Conservation (phyloP, 2,329 filamentous ascomycete genomes). For the Ploettnerulaceae sp. region DNA sequence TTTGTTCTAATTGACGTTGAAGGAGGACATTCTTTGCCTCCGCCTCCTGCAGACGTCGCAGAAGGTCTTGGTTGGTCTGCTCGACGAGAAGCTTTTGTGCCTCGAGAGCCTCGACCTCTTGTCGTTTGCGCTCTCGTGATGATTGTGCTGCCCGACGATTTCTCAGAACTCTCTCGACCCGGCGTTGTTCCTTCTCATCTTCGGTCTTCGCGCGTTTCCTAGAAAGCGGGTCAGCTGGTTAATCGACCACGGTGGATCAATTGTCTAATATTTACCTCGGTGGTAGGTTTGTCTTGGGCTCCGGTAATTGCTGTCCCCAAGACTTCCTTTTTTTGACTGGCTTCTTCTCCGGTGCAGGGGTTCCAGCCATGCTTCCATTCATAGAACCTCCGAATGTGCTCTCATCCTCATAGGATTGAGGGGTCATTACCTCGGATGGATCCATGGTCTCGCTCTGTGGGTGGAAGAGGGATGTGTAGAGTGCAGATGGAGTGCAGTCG, state of each 20-base stretch:
- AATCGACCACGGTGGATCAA: conserved; percentile 3
- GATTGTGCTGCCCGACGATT: conserved; percentile 96
- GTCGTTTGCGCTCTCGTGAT: conserved; percentile 62
- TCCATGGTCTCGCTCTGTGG: conserved; percentile 22
- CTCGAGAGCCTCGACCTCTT: conserved; percentile 80
- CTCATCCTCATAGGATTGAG: conserved; percentile 33
- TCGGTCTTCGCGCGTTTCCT: conserved; percentile 98
- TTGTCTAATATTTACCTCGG: conserved; percentile 58
- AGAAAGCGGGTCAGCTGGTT: conserved; percentile 18
- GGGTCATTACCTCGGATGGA: conserved; percentile 31
- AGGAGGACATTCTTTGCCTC: conserved; percentile 29
- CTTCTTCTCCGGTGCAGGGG: conserved; percentile 56
- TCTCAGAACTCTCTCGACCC: conserved; percentile 92
- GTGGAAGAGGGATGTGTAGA: conserved; percentile 33
- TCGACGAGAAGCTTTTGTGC: conserved; percentile 61
- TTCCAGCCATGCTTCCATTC: conserved; percentile 26
- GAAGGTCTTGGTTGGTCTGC: conserved; percentile 65
- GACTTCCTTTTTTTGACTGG: conserved; percentile 91
- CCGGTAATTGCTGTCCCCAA: conserved; percentile 94
- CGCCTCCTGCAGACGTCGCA: conserved; percentile 47
- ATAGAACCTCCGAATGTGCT: conserved; percentile 30
- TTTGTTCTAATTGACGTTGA: conserved; percentile 25
- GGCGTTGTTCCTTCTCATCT: conserved; percentile 96
- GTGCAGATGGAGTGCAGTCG: conserved; percentile 31
- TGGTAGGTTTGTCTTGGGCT: conserved; percentile 93